Evolutionary conservation across 1,139 yeast species (phyloP).

Genomic region (Taiozyma onychis): DNA sequence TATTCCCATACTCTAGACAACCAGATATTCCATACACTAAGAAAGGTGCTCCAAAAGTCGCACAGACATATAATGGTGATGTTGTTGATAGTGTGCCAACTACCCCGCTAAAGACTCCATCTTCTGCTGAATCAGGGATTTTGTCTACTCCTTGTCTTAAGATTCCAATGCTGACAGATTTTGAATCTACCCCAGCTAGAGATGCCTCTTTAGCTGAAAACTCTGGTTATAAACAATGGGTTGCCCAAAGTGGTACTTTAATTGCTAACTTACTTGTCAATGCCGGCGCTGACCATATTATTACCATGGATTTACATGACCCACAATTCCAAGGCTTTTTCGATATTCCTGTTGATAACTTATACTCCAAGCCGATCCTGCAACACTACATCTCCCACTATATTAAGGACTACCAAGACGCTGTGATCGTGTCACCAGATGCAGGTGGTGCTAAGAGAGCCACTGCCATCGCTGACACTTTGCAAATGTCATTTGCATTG

Average conservation of each 20-base stretch:
- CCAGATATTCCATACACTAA: constrained; percentile 89
- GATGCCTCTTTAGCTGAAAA: constrained; percentile 20
- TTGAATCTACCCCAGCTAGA: background rate
- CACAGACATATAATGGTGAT: constrained; percentile 27
- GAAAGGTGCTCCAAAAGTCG: constrained; percentile 54
- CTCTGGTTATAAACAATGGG: constrained; percentile 88
- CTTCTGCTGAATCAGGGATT: background rate
- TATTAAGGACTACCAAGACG: constrained; percentile 69
- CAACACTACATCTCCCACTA: constrained; percentile 72
- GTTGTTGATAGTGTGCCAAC: constrained; percentile 62
- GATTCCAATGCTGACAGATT: constrained; percentile 1
- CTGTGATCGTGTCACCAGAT: constrained; percentile 90
- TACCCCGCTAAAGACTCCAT: constrained; percentile 35
- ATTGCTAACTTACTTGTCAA: constrained; percentile 84
- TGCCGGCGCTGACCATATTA: constrained; percentile 95
- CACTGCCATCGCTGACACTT: constrained; percentile 84
- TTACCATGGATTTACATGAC: constrained; percentile 97
- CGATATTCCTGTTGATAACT: constrained; percentile 87
- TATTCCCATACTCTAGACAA: constrained; percentile 94
- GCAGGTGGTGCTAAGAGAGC: constrained; percentile 99
- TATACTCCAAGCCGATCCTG: constrained; percentile 78
- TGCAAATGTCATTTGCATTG: constrained; percentile 87
- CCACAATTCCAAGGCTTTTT: constrained; percentile 94
- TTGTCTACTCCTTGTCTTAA: constrained; percentile 6
- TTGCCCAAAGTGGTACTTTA: constrained; percentile 91